These are phyloP conservation scores for Thelephora terrestris DNA, from an alignment of 1,284 basidiomycete genomes.

Conservation along the genomic window DNA sequence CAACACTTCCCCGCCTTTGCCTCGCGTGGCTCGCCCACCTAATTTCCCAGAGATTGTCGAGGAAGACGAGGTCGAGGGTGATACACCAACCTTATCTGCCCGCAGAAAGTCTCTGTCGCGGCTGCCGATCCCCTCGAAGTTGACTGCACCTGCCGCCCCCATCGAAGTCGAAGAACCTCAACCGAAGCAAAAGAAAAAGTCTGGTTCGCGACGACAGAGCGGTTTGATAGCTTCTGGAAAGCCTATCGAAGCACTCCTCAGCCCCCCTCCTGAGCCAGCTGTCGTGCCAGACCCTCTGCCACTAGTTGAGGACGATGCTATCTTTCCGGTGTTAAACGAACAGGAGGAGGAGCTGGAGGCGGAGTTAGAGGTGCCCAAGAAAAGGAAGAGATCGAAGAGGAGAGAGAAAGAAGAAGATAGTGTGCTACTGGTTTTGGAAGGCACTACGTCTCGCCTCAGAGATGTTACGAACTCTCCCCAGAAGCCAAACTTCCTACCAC, in stretches of 20 bases:
- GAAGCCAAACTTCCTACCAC: conserved; percentile 25
- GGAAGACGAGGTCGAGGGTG: conserved; percentile 45
- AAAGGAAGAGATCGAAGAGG: conserved; percentile 27
- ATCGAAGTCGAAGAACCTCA: conserved; percentile 19
- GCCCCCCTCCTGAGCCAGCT: conserved; percentile 60
- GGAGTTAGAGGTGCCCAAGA: conserved; percentile 18
- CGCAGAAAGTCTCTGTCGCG: conserved; percentile 27
- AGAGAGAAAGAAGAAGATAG: conserved; percentile 26
- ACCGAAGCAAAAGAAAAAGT: conserved; percentile 35
- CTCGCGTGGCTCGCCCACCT: conserved; percentile 54
- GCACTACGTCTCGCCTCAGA: conserved; percentile 43
- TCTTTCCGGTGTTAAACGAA: conserved; percentile 22
- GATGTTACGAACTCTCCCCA: conserved; percentile 54
- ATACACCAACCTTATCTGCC: conserved; percentile 17
- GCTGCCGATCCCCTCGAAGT: conserved; percentile 34
- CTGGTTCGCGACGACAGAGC: conserved; percentile 48
- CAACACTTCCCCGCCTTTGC: conserved; percentile 34
- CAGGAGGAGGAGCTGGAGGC: conserved; percentile 22
- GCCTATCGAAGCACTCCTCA: conserved; percentile 32
- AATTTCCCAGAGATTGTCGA: conserved; percentile 57
- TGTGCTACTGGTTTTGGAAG: conserved; percentile 17
- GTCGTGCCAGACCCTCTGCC: conserved; percentile 41
- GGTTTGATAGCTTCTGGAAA: conserved; percentile 39
- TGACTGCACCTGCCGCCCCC: conserved; percentile 21
- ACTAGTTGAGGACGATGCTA: conserved; percentile 50